Evolutionary conservation across 352 stramenopile genomes (phyloP).

Genomic region (Blastocystis sp.): DNA sequence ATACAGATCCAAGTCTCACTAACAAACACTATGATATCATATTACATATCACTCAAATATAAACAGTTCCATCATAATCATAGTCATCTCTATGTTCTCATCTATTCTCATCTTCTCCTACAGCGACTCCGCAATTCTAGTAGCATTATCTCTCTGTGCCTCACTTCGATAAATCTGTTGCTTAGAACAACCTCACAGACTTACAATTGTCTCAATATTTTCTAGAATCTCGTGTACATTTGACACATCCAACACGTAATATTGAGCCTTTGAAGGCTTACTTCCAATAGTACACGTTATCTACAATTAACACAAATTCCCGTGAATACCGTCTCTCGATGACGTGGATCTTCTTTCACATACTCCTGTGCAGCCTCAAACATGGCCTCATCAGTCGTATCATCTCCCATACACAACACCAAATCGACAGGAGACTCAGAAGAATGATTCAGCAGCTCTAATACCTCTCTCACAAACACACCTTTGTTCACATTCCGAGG

Average conservation of each 20-base stretch:
- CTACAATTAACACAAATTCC: constrained; percentile 66
- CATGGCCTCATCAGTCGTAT: constrained; percentile 96
- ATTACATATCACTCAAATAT: constrained; percentile 23
- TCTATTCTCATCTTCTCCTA: not conserved
- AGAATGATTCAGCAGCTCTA: constrained; percentile 69
- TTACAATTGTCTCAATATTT: constrained; percentile 1
- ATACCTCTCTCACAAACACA: constrained; percentile 86
- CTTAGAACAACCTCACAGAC: not conserved
- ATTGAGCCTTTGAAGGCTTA: constrained; percentile 90
- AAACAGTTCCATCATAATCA: constrained; percentile 7
- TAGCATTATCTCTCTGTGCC: not conserved
- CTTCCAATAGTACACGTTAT: constrained; percentile 95
- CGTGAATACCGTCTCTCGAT: not conserved
- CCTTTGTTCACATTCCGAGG: constrained; percentile 95
- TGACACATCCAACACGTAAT: constrained; percentile 92
- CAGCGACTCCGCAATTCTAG: not conserved
- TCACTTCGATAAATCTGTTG: constrained; percentile 35
- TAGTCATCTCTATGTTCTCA: not conserved
- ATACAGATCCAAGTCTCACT: too few relatives aligned
- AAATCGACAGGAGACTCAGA: constrained; percentile 76
- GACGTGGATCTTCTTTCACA: constrained; percentile 46
- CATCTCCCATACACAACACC: constrained; percentile 89
- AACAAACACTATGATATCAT: constrained; percentile 37
- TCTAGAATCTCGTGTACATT: constrained; percentile 79
- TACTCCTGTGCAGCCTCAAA: constrained; percentile 62